phyloP scores from a whole-genome alignment of 441 rosid species.

The Arabidopsis hybrid region DNA sequence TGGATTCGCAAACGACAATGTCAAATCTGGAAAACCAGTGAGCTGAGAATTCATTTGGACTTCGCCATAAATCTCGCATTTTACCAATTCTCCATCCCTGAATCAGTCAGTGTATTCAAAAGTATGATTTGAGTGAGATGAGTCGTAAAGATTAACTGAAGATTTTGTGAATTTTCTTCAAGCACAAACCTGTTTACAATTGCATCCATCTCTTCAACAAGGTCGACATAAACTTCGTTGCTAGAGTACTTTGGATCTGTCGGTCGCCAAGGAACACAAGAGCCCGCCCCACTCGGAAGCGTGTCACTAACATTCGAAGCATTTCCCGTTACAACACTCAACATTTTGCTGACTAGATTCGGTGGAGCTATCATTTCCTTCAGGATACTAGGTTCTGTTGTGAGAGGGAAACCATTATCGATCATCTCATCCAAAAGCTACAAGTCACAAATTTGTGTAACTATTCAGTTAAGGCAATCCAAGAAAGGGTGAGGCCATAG shows the following conservation, averaged over 20 bases:
- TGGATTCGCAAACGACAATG: constrained; percentile 85
- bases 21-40: constrained; percentile 94
- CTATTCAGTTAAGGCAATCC: constrained; percentile 3
- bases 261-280: constrained; percentile 96
- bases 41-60: constrained; percentile 91
- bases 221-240: constrained; percentile 92
- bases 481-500: neutral
- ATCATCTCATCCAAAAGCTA: constrained; percentile 99
- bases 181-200: constrained; percentile 70
- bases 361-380: constrained; percentile 98
- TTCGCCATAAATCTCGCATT: constrained; percentile 88
- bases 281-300: constrained; percentile 86
- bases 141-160: neutral
- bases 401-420: constrained; percentile 97
- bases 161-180: neutral
- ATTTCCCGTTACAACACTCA: constrained; percentile 95
- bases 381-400: constrained; percentile 90
- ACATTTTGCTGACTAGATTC: constrained; percentile 83
- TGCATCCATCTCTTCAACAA: constrained; percentile 96
- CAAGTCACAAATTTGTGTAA: constrained; percentile 35
- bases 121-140: neutral
- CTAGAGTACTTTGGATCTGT: constrained; percentile 84
- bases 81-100: constrained; percentile 89
- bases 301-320: constrained; percentile 82
- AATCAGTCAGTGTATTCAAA: constrained; percentile 35